A percentile compares a stretch with the other conserved stretches of the same genome.
These are phyloP conservation scores for Halophytophthora polymorphica DNA, from an alignment of 352 stramenopile genomes.

Conservation along the genomic window DNA sequence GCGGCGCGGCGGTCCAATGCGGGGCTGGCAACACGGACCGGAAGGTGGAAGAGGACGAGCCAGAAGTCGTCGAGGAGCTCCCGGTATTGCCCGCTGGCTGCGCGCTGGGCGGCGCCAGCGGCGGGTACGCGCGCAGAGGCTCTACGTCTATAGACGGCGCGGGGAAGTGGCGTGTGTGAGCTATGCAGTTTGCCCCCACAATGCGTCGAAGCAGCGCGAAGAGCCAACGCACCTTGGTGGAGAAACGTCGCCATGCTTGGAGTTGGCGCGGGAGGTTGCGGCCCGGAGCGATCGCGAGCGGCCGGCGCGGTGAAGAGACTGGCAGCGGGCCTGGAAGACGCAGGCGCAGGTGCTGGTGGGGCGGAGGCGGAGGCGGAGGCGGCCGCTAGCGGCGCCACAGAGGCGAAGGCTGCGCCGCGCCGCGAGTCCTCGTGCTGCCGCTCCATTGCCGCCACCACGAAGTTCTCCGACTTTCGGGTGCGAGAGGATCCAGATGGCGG, in stretches of 20 bases:
- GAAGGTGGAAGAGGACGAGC: slow-evolving; percentile 2
- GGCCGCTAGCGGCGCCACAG: background rate
- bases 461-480: no score
- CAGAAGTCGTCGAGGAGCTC: slow-evolving; percentile 9
- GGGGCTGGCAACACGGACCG: slow-evolving; percentile 16
- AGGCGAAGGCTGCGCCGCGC: background rate
- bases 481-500: no score
- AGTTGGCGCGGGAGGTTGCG: slow-evolving; percentile 5
- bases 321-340: slow-evolving; percentile 5
- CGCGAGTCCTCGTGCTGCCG: slow-evolving; percentile 15
- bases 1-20: slow-evolving; percentile 17
- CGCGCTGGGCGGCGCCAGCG: slow-evolving; percentile 1
- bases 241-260: slow-evolving; percentile 19
- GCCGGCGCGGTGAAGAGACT: slow-evolving; percentile 12
- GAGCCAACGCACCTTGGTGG: slow-evolving; percentile 20
- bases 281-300: slow-evolving; percentile 5
- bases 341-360: slow-evolving; percentile 1
- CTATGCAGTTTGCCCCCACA: no score
- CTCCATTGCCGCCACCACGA: slow-evolving; percentile 13
- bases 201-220: background rate
- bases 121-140: slow-evolving; percentile 17
- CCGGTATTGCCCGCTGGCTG: slow-evolving; percentile 2
- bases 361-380: no score
- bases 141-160: slow-evolving; percentile 16
- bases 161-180: no score